Conservation (phyloP, 228 moss, liverwort and hornwort genomes). For the Sphagnum fallax region DNA sequence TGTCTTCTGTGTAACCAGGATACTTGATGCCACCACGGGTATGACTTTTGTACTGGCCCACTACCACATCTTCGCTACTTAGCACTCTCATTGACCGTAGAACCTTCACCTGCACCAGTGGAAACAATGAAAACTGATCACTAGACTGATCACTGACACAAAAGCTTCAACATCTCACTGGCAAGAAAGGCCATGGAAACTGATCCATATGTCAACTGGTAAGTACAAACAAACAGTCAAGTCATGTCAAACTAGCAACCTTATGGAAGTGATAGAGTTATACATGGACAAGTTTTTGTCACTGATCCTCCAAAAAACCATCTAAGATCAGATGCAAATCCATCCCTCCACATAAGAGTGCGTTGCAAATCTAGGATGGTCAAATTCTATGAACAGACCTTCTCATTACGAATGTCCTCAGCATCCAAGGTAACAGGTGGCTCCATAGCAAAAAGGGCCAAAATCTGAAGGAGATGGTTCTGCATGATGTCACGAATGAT, state of each 20-base stretch:
- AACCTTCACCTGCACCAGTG: conserved; percentile 71
- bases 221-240: too few species aligned
- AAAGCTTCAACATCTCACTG: too few species aligned
- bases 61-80: conserved; percentile 41
- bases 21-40: conserved; percentile 37
- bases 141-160: too few species aligned
- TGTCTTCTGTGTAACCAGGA: conserved; percentile 40
- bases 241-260: too few species aligned
- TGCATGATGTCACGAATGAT: conserved; percentile 55
- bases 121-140: background rate
- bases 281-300: too few species aligned
- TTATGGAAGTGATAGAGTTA: too few species aligned
- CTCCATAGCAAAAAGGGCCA: conserved; percentile 93
- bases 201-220: too few species aligned
- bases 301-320: too few species aligned
- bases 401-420: conserved; percentile 85
- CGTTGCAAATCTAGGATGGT: too few species aligned
- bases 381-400: conserved; percentile 22
- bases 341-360: too few species aligned
- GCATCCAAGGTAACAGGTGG: conserved; percentile 87
- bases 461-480: conserved; percentile 65
- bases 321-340: too few species aligned
- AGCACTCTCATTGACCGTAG: conserved; percentile 74
- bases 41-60: conserved; percentile 76
- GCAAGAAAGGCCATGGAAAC: too few species aligned